Evolutionary conservation across 768 basidiomycete species (phyloP).

Genomic region (Lactarius indigo): DNA sequence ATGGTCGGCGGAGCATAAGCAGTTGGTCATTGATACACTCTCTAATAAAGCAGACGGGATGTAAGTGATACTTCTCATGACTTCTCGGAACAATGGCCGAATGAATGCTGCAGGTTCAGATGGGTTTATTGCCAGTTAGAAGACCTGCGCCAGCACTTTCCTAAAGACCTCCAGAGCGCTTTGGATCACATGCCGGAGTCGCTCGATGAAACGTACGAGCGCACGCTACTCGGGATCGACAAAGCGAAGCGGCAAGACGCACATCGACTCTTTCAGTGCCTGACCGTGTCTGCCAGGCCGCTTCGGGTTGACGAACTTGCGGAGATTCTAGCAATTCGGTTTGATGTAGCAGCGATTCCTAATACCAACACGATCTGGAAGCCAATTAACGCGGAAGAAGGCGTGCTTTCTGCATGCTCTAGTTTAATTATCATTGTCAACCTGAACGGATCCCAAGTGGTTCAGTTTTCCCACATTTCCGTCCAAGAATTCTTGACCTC

Average conservation of each 20-base stretch:
- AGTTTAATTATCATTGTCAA: not conserved
- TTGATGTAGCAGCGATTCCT: not conserved
- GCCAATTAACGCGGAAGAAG: not conserved
- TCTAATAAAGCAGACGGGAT: not conserved
- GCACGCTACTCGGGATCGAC: not conserved
- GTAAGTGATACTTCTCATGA: not conserved
- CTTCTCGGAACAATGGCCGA: not conserved
- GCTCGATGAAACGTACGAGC: not conserved
- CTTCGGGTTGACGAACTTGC: not conserved
- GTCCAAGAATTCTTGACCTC: not conserved
- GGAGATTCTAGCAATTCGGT: not conserved
- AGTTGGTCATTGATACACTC: not conserved
- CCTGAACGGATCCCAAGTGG: not conserved
- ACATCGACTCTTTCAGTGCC: not conserved
- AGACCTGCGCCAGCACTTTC: not conserved
- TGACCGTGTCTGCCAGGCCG: not conserved
- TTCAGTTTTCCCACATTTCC: too few relatives aligned
- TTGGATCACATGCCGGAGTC: not conserved
- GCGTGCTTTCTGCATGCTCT: not conserved
- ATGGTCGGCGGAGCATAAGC: not conserved
- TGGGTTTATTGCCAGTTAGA: not conserved
- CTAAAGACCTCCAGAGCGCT: not conserved
- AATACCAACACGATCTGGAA: not conserved
- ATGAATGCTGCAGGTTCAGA: not conserved
- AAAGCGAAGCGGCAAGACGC: not conserved